These are phyloP conservation scores for Collybia mongolica DNA, from an alignment of 768 basidiomycete species.

Conservation along the genomic window DNA sequence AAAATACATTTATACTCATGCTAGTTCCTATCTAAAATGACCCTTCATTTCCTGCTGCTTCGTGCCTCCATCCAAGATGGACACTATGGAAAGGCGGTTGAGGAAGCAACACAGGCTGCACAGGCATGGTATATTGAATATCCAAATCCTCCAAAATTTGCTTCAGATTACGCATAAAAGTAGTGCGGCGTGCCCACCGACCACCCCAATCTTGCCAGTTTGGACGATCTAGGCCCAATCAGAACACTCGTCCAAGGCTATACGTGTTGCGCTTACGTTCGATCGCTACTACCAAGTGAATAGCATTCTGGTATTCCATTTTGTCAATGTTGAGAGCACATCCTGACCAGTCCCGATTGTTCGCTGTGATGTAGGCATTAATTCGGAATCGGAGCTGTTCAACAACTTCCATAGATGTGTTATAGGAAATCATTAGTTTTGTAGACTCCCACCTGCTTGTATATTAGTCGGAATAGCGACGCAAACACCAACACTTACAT, in stretches of 20 bases:
- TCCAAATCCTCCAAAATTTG: conserved; percentile 72
- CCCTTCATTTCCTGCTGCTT: no score
- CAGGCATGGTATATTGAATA: conserved; percentile 65
- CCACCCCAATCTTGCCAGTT: conserved; percentile 92
- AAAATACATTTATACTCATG: no score
- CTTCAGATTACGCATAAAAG: conserved; percentile 76
- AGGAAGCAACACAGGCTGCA: conserved; percentile 68
- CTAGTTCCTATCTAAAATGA: no score
- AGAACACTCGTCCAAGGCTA: background rate
- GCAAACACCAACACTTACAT: conserved; percentile 44
- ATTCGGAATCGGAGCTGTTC: conserved; percentile 65
- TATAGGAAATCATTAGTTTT: conserved; percentile 60
- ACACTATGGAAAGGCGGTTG: no score
- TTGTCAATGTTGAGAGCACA: conserved; percentile 69
- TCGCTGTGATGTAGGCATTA: conserved; percentile 55
- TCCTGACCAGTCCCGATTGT: conserved; percentile 73
- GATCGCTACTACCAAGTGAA: conserved; percentile 63
- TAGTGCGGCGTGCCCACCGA: conserved; percentile 70
- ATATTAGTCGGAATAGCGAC: background rate
- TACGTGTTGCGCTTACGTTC: conserved; percentile 52
- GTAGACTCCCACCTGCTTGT: conserved; percentile 63
- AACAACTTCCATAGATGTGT: conserved; percentile 68
- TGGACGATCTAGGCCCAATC: conserved; percentile 50
- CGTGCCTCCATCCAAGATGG: no score
- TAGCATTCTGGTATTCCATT: conserved; percentile 77